A percentile compares a stretch with the other conserved stretches of the same genome.
Conservation (phyloP, 805 yeast species). For the Cyberlindnera galapagoensis region DNA sequence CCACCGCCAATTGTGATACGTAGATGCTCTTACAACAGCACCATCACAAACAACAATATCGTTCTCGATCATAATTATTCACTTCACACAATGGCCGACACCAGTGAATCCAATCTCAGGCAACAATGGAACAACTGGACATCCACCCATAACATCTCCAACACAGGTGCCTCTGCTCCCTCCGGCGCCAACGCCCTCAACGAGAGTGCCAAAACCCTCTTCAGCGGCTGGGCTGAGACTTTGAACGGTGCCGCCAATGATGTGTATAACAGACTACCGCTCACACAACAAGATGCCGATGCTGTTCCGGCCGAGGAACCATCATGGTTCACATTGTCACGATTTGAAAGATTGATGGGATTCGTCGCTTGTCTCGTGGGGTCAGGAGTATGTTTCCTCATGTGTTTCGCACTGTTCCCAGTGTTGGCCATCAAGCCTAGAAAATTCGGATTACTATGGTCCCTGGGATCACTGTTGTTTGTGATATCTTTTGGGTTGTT, state of each 20-base stretch:
- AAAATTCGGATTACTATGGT: conserved; percentile 87
- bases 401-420: conserved; percentile 83
- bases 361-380: conserved; percentile 74
- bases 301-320: conserved; percentile 51
- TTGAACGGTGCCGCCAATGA: conserved; percentile 39
- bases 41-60: conserved; percentile 1
- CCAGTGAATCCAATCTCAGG: conserved; percentile 24
- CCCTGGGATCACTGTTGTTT: conserved; percentile 82
- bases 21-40: too few relatives aligned
- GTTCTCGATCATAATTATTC: not conserved
- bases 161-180: conserved; percentile 5
- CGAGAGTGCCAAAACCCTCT: conserved; percentile 30
- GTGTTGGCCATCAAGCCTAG: conserved; percentile 84
- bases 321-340: conserved; percentile 64
- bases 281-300: conserved; percentile 45
- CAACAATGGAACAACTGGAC: conserved; percentile 37
- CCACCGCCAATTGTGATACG: too few relatives aligned
- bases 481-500: conserved; percentile 84
- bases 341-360: conserved; percentile 75
- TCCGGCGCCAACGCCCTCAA: conserved; percentile 18
- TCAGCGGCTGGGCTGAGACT: conserved; percentile 33
- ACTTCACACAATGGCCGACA: conserved; percentile 9
- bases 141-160: conserved; percentile 18
- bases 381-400: conserved; percentile 70
- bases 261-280: conserved; percentile 60